Conservation (phyloP, 1,284 basidiomycete species). For the Trametes hirsuta region DNA sequence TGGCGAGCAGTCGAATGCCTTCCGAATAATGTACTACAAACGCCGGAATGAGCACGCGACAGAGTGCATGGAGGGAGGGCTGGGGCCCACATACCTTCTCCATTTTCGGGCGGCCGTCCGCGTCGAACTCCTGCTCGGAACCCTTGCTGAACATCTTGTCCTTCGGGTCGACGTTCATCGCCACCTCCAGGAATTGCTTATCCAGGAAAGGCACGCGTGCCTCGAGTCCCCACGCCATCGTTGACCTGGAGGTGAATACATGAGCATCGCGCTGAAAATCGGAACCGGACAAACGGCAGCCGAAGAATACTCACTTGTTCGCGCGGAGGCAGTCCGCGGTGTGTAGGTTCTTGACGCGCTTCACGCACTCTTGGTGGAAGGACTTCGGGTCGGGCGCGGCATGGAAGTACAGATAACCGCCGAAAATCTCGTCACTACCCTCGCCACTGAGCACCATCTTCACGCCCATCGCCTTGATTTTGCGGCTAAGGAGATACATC, state of each 20-base stretch:
- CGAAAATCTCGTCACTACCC: slow-evolving; percentile 97
- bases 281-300: neutral
- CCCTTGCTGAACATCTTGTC: slow-evolving; percentile 95
- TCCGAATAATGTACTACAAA: slow-evolving; percentile 89
- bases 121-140: slow-evolving; percentile 72
- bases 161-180: slow-evolving; percentile 90
- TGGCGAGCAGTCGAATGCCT: slow-evolving; percentile 92
- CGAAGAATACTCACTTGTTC: slow-evolving; percentile 75
- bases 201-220: slow-evolving; percentile 99
- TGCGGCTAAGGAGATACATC: slow-evolving; percentile 95
- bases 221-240: slow-evolving; percentile 99
- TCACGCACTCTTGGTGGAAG: slow-evolving; percentile 96
- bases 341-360: slow-evolving; percentile 97
- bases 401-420: slow-evolving; percentile 99
- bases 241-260: slow-evolving; percentile 61
- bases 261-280: neutral
- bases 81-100: slow-evolving; percentile 70
- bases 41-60: slow-evolving; percentile 1
- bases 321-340: slow-evolving; percentile 97
- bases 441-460: slow-evolving; percentile 99
- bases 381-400: slow-evolving; percentile 89
- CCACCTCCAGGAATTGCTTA: slow-evolving; percentile 92
- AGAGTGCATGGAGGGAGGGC: neutral
- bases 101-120: slow-evolving; percentile 88
- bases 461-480: slow-evolving; percentile 99